Evolutionary conservation across 2,329 filamentous ascomycete genomes (phyloP), one percentile per base, ranked within the genome.

Genomic region (Aureobasidium sp.): DNA sequence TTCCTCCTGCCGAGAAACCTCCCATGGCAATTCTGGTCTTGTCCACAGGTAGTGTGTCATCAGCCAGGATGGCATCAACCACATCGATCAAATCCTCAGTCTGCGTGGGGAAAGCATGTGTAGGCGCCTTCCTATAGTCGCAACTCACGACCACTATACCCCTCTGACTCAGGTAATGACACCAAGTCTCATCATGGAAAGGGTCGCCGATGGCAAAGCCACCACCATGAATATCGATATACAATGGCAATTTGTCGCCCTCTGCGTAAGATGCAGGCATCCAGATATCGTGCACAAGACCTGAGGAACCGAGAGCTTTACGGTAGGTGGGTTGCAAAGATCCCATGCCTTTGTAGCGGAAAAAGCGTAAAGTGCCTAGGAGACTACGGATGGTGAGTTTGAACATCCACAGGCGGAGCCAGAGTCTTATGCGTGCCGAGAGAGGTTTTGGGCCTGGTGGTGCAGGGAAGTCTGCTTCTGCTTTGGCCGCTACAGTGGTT

Each of bases 221-320:
- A 5, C 62, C 62, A 8, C 62, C 62, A 10, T 65, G 62, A 15
- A 65, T 65, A 27, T 65, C 53, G 18, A 65, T 56, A 33, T 65
- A 65, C 11, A 65, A 23, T 1, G 51, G 51, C 11, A 65, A 16
- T 31, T 8, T 54, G 4, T 64, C 33, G 13, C 51, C n/a, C n/a
- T 33, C 1, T 23, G 10, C 47, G 38, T 50, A 29, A 15, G 25
- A 9, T 9, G 11, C 15, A 2, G 62, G 53, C 16, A 56, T 25
- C 47, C 43, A 65, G 2, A 65, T 16, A 10, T 58, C 47, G 33
- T 56, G 48, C 2, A 15, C 23, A 3, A 65, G 43, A 10, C 27
- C 20, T 3, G 53, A 42, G 5, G 50, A 53, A 3, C 62, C 43
- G 13, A 56, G 16, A 8, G 53, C 1, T 43, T 65, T 65, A 11